phyloP scores from a whole-genome alignment of 192 early-diverging fungal species.

The Coemansia sp. region DNA sequence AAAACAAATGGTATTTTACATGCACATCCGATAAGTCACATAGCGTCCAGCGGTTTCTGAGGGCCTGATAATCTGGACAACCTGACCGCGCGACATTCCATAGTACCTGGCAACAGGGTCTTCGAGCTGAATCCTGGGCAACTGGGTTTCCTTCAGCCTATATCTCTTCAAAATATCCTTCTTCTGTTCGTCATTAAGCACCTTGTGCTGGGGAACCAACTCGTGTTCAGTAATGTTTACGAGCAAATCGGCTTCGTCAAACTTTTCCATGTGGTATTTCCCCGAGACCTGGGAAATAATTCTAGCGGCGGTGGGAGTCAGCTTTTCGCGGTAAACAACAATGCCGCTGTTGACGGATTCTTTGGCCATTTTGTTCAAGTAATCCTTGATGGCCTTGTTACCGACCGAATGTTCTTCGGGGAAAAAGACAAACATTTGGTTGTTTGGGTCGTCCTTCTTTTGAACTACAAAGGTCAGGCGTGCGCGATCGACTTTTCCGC shows the following conservation, averaged over 20 bases:
- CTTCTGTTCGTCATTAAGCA: slow-evolving; percentile 84
- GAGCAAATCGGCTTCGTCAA: slow-evolving; percentile 85
- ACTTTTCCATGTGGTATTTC: slow-evolving; percentile 68
- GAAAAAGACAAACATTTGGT: slow-evolving; percentile 89
- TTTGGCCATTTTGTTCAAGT: slow-evolving; percentile 69
- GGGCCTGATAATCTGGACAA: slow-evolving; percentile 91
- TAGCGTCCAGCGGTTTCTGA: slow-evolving; percentile 97
- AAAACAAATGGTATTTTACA: slow-evolving; percentile 49
- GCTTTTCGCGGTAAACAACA: slow-evolving; percentile 76
- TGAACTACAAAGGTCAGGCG: slow-evolving; percentile 81
- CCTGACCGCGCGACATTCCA: slow-evolving; percentile 79
- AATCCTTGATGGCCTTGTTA: slow-evolving; percentile 85
- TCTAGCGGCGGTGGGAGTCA: slow-evolving; percentile 85
- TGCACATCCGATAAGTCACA: slow-evolving; percentile 92
- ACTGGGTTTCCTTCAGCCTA: slow-evolving; percentile 90
- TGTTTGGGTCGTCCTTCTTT: slow-evolving; percentile 71
- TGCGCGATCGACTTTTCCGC: slow-evolving; percentile 73
- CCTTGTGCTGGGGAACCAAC: slow-evolving; percentile 91
- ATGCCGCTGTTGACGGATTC: slow-evolving; percentile 80
- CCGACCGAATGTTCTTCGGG: slow-evolving; percentile 85
- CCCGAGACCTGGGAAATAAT: slow-evolving; percentile 47
- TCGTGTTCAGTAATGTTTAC: slow-evolving; percentile 97
- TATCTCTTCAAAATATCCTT: slow-evolving; percentile 84
- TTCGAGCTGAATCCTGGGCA: slow-evolving; percentile 80
- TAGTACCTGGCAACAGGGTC: slow-evolving; percentile 97